Evolutionary conservation across 805 yeast genomes (phyloP).

Genomic region (Wickerhamiella dianesei): DNA sequence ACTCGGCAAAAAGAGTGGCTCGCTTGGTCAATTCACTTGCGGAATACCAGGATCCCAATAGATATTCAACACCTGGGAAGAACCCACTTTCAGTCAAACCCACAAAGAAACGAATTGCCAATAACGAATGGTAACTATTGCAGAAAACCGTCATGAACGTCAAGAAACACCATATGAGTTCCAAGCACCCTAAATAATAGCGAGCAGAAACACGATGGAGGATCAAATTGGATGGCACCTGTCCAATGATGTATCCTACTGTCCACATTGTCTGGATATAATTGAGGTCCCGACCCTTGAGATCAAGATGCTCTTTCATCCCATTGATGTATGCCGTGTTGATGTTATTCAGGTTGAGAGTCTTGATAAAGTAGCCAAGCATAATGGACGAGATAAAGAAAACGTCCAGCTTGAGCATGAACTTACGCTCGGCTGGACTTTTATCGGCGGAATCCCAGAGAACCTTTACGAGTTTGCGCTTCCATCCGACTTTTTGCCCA

Average conservation of each 20-base stretch:
- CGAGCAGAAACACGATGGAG: slow-evolving; percentile 33
- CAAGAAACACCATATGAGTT: slow-evolving; percentile 33
- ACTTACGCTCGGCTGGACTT: slow-evolving; percentile 26
- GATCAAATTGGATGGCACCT: slow-evolving; percentile 33
- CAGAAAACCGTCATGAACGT: slow-evolving; percentile 29
- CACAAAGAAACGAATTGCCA: slow-evolving; percentile 23
- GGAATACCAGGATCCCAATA: slow-evolving; percentile 24
- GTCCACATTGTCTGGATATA: slow-evolving; percentile 34
- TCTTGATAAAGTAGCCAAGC: slow-evolving; percentile 36
- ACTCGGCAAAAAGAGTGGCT: slow-evolving; percentile 20
- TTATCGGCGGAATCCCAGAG: slow-evolving; percentile 26
- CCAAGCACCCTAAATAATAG: slow-evolving; percentile 33
- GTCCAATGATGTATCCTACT: slow-evolving; percentile 40
- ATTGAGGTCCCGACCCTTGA: slow-evolving; percentile 34
- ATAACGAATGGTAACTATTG: slow-evolving; percentile 34
- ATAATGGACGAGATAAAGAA: slow-evolving; percentile 32
- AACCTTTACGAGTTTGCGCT: slow-evolving; percentile 11
- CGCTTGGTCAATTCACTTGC: slow-evolving; percentile 22
- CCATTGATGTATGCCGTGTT: slow-evolving; percentile 37
- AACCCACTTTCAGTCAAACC: slow-evolving; percentile 23
- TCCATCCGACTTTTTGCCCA: slow-evolving; percentile 4
- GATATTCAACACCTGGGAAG: slow-evolving; percentile 24
- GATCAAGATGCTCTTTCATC: slow-evolving; percentile 31
- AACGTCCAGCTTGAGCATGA: slow-evolving; percentile 27
- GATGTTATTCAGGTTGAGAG: slow-evolving; percentile 31